Evolutionary conservation across 2,329 filamentous ascomycete species (phyloP), one percentile per base, ranked within the genome.

Genomic region (Cordyceps farinosa): DNA sequence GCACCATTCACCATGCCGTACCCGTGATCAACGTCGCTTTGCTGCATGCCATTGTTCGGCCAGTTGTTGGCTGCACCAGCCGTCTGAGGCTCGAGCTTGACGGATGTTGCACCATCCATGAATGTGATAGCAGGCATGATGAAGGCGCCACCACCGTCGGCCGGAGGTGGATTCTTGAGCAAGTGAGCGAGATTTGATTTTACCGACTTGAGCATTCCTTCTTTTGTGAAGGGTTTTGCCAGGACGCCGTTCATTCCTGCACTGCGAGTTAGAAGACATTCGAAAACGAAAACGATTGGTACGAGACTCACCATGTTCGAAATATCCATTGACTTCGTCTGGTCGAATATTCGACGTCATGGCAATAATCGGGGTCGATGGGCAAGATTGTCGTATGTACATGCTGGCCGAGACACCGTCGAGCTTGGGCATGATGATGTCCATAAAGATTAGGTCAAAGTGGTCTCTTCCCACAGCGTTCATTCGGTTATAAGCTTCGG

Each of bases 301-400:
- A 27, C 22, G 29, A 36, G 30, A 76, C 89, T 80, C 84, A 95
- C 93, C 95, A 78, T 96, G 93, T 70, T 94, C 89, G 79, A 97
- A 98, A 74, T 99, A 99, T 79, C 96, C 93, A 61, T 94, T 91
- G 66, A 98, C 96, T 73, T 99, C 95, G 71, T 97, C 94, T 65
- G 92, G 93, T 67, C 95, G 87, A 67, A 99, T 98, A 73, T 98
- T 99, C 3, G 94, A 97, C 3, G 95, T 99, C 95, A 99, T 98
- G 53, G 95, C 95, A 64, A 99, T 91, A 70, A 99, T 96, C 0
- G 95, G 95, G 27, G 90, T 88, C 6, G 88, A 86, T 44, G 87
- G 86, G 67, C 92, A 88, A 66, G 94, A 91, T 72, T 97, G 91
- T 60, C 94, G 87, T 67, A 99, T 97, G 66, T 97, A 87, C 71